These are phyloP conservation scores for Scedosporium minutisporum DNA, from an alignment of 2,329 filamentous ascomycete genomes.

Conservation along the genomic window DNA sequence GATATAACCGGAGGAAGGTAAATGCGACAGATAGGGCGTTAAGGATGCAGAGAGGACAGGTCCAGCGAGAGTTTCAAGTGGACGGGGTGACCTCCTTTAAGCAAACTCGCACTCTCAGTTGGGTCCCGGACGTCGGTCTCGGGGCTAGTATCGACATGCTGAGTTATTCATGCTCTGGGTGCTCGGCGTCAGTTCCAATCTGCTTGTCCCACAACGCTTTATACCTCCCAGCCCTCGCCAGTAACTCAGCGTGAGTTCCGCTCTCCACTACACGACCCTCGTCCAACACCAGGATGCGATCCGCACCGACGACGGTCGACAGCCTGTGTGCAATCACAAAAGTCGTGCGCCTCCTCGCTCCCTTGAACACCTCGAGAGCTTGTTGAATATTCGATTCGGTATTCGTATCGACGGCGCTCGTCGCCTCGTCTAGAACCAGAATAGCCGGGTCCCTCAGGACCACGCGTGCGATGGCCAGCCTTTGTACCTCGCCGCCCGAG, in stretches of 20 bases:
- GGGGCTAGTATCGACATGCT: no score
- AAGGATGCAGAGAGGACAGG: no score
- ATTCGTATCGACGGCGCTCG: conserved; percentile 35
- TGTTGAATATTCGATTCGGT: conserved; percentile 35
- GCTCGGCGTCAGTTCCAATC: neutral
- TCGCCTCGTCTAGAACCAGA: conserved; percentile 37
- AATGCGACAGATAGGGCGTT: no score
- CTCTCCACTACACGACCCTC: conserved; percentile 40
- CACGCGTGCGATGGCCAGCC: conserved; percentile 34
- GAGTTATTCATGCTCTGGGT: no score
- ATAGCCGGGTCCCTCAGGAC: conserved; percentile 19
- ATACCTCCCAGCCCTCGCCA: conserved; percentile 39
- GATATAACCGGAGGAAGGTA: no score
- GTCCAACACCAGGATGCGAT: conserved; percentile 43
- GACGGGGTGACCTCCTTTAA: no score
- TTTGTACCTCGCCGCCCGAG: conserved; percentile 41
- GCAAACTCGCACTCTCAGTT: no score
- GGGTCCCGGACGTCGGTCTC: no score
- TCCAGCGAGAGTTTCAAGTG: no score
- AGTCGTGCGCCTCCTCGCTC: conserved; percentile 36
- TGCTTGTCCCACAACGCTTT: conserved; percentile 42
- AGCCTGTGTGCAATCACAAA: conserved; percentile 39
- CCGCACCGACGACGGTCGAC: conserved; percentile 32
- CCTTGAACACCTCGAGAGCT: conserved; percentile 30
- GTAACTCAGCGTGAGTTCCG: conserved; percentile 38